A percentile compares a stretch with the other conserved stretches of the same genome.
Evolutionary conservation across 352 stramenopile species (phyloP).

Genomic region (Phytophthora hibernalis): DNA sequence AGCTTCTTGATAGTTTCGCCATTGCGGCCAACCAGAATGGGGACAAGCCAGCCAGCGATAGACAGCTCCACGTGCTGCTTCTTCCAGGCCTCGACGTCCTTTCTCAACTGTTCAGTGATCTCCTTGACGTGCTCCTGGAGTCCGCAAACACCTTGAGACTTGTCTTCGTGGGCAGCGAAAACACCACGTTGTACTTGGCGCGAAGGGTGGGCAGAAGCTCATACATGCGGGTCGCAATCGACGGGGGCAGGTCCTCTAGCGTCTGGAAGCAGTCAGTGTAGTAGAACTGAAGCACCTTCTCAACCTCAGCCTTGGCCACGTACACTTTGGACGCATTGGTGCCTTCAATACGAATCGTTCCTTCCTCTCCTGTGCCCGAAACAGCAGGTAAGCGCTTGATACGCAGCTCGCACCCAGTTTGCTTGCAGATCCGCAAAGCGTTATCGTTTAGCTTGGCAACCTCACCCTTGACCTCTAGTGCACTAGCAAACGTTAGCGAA

Average conservation of each 20-base stretch:
- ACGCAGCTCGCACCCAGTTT: slow-evolving; percentile 80
- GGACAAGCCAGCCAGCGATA: slow-evolving; percentile 69
- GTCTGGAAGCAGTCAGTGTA: slow-evolving; percentile 64
- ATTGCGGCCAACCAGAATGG: slow-evolving; percentile 75
- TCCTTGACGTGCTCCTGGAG: slow-evolving; percentile 49
- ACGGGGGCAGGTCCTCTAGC: slow-evolving; percentile 53
- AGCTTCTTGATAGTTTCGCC: slow-evolving; percentile 85
- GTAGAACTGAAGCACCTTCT: slow-evolving; percentile 86
- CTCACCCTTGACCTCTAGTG: slow-evolving; percentile 56
- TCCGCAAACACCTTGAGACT: slow-evolving; percentile 75
- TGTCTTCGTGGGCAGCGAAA: slow-evolving; percentile 64
- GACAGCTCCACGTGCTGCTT: slow-evolving; percentile 75
- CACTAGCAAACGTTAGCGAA: slow-evolving; percentile 53
- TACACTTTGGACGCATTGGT: slow-evolving; percentile 70
- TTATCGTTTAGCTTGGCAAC: slow-evolving; percentile 73
- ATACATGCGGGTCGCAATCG: slow-evolving; percentile 65
- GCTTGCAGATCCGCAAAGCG: slow-evolving; percentile 72
- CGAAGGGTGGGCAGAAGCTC: slow-evolving; percentile 64
- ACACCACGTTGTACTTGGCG: slow-evolving; percentile 62
- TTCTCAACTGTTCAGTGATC: slow-evolving; percentile 53
- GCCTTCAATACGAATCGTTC: slow-evolving; percentile 72
- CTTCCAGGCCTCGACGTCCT: slow-evolving; percentile 64
- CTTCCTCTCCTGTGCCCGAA: slow-evolving; percentile 37
- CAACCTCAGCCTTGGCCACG: slow-evolving; percentile 71
- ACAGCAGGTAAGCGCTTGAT: slow-evolving; percentile 47